Evolutionary conservation across 2,329 filamentous ascomycete species (phyloP), one percentile per base, ranked within the genome.

Genomic region (Sporothrix brasiliensis): DNA sequence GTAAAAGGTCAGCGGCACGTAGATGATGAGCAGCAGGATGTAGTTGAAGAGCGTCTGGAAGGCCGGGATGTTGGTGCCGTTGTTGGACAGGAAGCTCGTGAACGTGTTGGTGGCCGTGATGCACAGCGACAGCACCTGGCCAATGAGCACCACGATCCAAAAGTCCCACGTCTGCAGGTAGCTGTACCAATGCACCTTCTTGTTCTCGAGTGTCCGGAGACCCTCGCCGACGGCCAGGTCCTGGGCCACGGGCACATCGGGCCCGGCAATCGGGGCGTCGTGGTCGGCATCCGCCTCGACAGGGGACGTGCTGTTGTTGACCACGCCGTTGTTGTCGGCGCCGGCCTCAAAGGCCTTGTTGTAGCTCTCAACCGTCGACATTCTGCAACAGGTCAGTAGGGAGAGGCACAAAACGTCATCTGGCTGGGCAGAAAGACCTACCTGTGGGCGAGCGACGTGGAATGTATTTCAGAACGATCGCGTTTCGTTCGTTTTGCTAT

Each of bases 31-130:
- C 74, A 99, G 86, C 66, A 97, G 82, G 56, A 93, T 86, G 81
- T 99, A 99, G 82, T 95, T 97, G 86, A 97, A 96, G 76, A 98
- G 87, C 41, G 92, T 93, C 82, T 99, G 95, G 83, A 98, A 97
- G 69, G 95, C 93, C 9, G 95, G 95, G 75, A 98, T 96, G 72
- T 88, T 93, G 74, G 91, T 94, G 66, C 89, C 86, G 5, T 81
- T 80, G 11, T 79, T 76, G 70, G 85, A 85, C 41, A 99, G 88
- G 69, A 97, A 87, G 34, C 86, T 88, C 50, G 91, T 92, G 78
- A 98, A 92, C 63, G 95, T 98, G 84, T 96, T 97, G 67, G 94
- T 97, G 41, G 88, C 89, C 0, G 94, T 97, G 81, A 97, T 95
- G 83, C 93, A 94, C 71, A 99, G 88, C 4, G 94, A 89, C 58